Conservation (phyloP, 2,329 filamentous ascomycete genomes). For the Penicillium sumatraense region DNA sequence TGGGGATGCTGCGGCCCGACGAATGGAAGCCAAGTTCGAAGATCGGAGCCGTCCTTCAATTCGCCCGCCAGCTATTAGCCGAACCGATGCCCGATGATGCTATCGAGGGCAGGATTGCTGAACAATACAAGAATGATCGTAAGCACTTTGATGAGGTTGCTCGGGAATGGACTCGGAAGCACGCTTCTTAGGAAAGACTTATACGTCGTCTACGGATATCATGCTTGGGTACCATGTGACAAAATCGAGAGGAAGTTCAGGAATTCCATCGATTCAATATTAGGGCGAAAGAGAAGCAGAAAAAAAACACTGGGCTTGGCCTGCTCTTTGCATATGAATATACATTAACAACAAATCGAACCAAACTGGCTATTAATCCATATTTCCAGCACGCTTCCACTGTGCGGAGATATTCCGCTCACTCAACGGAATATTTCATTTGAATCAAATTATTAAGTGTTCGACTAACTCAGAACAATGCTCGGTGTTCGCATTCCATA, state of each 20-base stretch:
- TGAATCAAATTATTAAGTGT: not conserved
- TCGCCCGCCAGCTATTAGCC: constrained; percentile 72
- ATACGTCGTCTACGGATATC: constrained; percentile 8
- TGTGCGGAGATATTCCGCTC: not conserved
- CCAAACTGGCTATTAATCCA: not conserved
- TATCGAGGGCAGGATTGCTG: constrained; percentile 82
- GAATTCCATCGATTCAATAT: no score
- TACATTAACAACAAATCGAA: not conserved
- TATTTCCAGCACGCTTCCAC: not conserved
- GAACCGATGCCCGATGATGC: constrained; percentile 90
- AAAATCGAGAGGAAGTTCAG: constrained; percentile 3
- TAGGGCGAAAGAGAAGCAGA: not conserved
- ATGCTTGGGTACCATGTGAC: constrained; percentile 8
- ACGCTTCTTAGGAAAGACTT: constrained; percentile 60
- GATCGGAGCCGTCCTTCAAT: constrained; percentile 75
- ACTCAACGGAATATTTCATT: not conserved
- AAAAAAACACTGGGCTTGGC: not conserved
- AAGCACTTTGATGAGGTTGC: constrained; percentile 75
- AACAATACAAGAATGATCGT: constrained; percentile 75
- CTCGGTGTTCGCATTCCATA: not conserved
- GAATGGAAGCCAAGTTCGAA: constrained; percentile 90
- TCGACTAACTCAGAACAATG: not conserved
- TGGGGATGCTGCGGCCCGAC: constrained; percentile 79
- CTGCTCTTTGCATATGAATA: not conserved
- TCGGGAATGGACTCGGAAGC: constrained; percentile 72